Conservation (phyloP, 306 rosid genomes). For the Trifolium subterraneum region DNA sequence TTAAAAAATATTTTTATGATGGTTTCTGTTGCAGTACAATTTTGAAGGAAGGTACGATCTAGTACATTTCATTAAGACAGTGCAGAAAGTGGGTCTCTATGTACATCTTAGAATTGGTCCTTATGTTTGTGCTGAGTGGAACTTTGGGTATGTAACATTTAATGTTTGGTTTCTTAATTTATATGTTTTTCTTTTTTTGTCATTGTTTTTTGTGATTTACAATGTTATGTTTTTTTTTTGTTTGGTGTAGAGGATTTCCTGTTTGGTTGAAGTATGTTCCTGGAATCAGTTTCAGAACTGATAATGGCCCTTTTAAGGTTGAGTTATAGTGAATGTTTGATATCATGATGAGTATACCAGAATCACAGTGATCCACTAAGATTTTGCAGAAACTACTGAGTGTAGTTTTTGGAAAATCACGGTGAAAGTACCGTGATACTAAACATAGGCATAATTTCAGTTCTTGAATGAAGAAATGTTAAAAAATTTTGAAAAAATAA, state of each 20-base stretch:
- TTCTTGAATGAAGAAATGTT: conserved; percentile 18
- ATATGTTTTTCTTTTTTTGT: neutral
- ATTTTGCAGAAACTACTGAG: no score
- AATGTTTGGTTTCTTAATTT: conserved; percentile 23
- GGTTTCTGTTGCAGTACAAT: conserved; percentile 63
- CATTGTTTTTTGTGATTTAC: neutral
- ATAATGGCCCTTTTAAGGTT: conserved; percentile 94
- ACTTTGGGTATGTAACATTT: conserved; percentile 71
- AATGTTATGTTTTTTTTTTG: conserved; percentile 34
- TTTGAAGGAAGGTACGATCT: conserved; percentile 95
- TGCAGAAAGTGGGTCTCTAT: conserved; percentile 87
- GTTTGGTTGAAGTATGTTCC: conserved; percentile 98
- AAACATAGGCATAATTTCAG: no score
- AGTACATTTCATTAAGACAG: conserved; percentile 86
- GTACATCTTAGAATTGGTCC: conserved; percentile 98
- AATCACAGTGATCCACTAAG: no score
- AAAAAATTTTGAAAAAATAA: no score
- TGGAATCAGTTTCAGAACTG: conserved; percentile 94
- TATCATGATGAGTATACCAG: no score
- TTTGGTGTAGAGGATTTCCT: conserved; percentile 80
- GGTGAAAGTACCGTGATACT: no score
- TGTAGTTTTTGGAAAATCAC: no score
- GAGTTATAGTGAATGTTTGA: neutral
- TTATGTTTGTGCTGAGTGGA: conserved; percentile 97
- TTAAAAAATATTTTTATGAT: neutral